Base-by-base conservation (phyloP, 768 basidiomycete genomes). In the Auricularia heimuer region DNA sequence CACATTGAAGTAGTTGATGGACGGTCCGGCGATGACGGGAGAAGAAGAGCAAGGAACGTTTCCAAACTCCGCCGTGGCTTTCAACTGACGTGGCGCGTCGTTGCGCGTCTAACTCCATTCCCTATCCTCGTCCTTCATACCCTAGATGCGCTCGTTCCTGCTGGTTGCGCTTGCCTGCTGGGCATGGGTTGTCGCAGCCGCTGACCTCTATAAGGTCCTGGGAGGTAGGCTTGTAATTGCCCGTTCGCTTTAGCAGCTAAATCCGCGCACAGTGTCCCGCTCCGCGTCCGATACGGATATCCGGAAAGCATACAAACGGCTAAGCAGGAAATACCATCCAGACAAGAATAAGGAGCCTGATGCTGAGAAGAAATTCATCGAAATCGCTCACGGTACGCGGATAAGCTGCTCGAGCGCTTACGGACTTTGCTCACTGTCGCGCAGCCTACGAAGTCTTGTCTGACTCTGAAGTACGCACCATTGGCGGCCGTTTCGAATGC, bases 401-500 rank as follows among this genome's bases (percentile, higher is more conserved):
- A 18, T 29, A 21, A 51, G 35, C 29, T 45, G 62, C 66, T 62
- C 65, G 14, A 60, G 64, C 62, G 61, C 37, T 24, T 66, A 14
- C 67, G 88, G 47, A 39, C 51, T 68, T 36, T 61, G 36, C 51
- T 62, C 54, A 21, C 63, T 21, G 16, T 14, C 47, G 33, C 14
- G 63, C 70, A 77, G 97, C 96, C 7, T 99, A 98, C 70, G 95
- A 98, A 75, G 84, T 96, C n/a, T 81, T 99, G 35, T 94, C 94
- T 6, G 94, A 98, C 72, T 63, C 83, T 1, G 85, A 85, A 68
- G 92, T 94, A 68, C 70, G 85, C 70, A 51, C 29, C 29, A 29
- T 29, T 29, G 29, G 2, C 29, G 29, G 29, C 29, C 3, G 29
- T 29, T 29, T 29, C 29, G 29, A 29, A 29, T 29, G 29, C 29